These are phyloP conservation scores for Coemansia sp. DNA, from an alignment of 192 early-diverging fungal species.

Conservation along the genomic window DNA sequence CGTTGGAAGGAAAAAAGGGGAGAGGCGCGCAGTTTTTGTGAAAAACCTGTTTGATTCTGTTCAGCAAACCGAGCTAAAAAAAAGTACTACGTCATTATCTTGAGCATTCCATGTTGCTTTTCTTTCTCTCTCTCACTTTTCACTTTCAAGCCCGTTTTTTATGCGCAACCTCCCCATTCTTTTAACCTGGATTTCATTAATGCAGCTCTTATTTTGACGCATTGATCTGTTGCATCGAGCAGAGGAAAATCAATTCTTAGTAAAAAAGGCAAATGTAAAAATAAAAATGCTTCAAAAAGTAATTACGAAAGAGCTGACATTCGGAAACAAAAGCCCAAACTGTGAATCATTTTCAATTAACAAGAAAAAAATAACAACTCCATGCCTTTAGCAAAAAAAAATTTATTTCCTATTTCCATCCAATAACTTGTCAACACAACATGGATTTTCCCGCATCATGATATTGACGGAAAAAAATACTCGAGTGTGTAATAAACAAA, in stretches of 20 bases:
- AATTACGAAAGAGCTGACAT: not conserved
- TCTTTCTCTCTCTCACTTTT: not conserved
- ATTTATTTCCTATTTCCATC: too few species aligned
- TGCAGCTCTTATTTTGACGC: not conserved
- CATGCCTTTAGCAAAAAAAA: too few species aligned
- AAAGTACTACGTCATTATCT: not conserved
- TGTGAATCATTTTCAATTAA: not conserved
- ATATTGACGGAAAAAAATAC: not conserved
- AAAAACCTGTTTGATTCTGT: too few species aligned
- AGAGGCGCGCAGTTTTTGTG: too few species aligned
- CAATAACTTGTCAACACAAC: too few species aligned
- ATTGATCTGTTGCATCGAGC: not conserved
- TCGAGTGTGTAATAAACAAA: not conserved
- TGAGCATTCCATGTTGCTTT: not conserved
- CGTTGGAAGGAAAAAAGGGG: too few species aligned
- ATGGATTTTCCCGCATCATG: not conserved
- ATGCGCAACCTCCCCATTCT: too few species aligned
- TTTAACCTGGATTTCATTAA: not conserved
- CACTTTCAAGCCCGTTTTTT: too few species aligned
- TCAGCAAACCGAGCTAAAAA: too few species aligned
- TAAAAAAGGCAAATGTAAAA: not conserved
- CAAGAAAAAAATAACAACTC: not conserved
- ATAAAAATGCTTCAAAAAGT: too few species aligned
- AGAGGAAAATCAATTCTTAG: not conserved
- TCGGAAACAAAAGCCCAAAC: not conserved